Evolutionary conservation across 192 early-diverging fungal species (phyloP), one percentile per base, ranked within the genome.

Genomic region (Backusella macrospora): DNA sequence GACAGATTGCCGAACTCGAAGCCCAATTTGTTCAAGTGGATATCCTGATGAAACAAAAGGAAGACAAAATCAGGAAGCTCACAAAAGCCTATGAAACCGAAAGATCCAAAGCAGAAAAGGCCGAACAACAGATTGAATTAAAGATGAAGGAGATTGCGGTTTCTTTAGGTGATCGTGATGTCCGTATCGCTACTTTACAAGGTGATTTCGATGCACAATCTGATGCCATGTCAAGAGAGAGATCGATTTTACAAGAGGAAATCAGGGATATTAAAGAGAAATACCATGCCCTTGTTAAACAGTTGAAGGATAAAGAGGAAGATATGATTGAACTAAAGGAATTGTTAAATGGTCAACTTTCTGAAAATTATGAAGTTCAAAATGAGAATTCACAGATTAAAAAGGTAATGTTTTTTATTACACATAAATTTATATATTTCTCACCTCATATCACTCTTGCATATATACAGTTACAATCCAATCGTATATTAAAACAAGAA

Each of bases 221-320:
- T 15, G 73, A 75, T 46, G 45, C 73, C 7, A 75, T 69, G 65
- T 48, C 52, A 42, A 67, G 64, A 40, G 73, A 75, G 16, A 75
- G 49, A 46, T 16, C 21, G 8, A 43, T 75, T 38, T 34, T 52
- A 8, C 48, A 68, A 23, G 73, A 75, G 34, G 65, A 75, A 6
- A 68, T 75, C 4, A 48, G 26, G 6, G 73, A 75, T 29, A 45
- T 75, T n/a, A 46, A 75, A 34, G 42, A 59, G 9, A 52, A 71
- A 37, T 29, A 39, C 0, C 46, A 69, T 48, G 29, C 13, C 1
- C 15, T 21, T 44, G 40, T 26, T 7, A 44, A 69, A n/a, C 29
- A 71, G 38, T 37, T 52, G 47, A 47, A 38, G 12, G 48, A 71
- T 4, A 39, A 40, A 0, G 47, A 59, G 9, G 9, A 3, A 52